These are phyloP conservation scores for Colletotrichum karsti DNA, from an alignment of 2,329 filamentous ascomycete species.

Conservation along the genomic window DNA sequence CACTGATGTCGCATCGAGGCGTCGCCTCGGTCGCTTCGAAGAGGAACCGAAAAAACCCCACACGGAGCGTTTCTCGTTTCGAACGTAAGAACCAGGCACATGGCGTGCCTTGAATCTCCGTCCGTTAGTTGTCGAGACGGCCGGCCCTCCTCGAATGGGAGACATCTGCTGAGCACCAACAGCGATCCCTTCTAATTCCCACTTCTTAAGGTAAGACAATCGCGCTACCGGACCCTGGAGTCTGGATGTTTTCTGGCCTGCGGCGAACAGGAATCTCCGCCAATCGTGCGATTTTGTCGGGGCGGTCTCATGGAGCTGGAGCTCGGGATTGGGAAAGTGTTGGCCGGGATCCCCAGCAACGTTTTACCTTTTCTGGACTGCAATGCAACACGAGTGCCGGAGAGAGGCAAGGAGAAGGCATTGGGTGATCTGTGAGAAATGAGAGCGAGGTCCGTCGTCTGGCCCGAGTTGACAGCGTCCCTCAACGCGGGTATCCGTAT, in stretches of 20 bases:
- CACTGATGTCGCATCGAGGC: neutral
- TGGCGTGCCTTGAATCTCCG: neutral
- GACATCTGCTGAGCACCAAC: neutral
- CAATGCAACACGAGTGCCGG: constrained; percentile 2
- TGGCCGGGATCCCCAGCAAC: neutral
- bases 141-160: neutral
- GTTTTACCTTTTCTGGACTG: neutral
- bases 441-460: neutral
- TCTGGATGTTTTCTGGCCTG: neutral
- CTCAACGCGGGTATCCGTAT: neutral
- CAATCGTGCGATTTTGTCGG: neutral
- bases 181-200: neutral
- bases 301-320: no score
- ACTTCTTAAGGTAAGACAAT: neutral
- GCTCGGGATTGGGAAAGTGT: neutral
- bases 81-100: neutral
- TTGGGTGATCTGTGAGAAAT: neutral
- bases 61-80: constrained; percentile 4
- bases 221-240: neutral
- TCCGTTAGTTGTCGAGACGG: neutral
- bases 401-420: neutral
- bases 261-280: constrained; percentile 16
- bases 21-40: neutral
- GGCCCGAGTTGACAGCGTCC: neutral
- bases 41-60: neutral